phyloP scores from a whole-genome alignment of 2,329 filamentous ascomycete species.

The Gnomoniopsis smithogilvyi region DNA sequence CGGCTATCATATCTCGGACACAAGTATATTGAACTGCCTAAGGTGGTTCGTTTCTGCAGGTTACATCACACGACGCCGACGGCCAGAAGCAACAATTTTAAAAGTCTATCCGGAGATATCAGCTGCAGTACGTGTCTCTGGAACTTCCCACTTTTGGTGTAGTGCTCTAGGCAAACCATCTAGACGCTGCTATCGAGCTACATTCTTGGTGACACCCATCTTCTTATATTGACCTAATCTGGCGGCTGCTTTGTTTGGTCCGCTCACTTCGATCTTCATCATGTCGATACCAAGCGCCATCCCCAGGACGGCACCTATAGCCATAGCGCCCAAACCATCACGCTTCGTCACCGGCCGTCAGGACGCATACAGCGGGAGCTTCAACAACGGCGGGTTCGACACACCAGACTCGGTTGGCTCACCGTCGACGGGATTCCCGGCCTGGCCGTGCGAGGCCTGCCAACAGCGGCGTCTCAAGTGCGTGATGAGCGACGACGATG shows the following conservation, averaged over 20 bases:
- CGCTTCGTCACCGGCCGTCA: constrained; percentile 41
- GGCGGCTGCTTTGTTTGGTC: background rate
- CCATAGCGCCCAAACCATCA: constrained; percentile 61
- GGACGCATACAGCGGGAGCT: constrained; percentile 47
- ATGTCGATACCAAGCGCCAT: constrained; percentile 55
- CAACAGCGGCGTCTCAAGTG: constrained; percentile 71
- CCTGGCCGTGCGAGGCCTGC: constrained; percentile 69
- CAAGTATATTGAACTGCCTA: constrained; percentile 16
- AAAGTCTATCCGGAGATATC: constrained; percentile 17
- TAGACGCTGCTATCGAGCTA: background rate
- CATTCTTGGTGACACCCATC: background rate
- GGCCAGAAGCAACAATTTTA: constrained; percentile 1
- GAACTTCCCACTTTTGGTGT: constrained; percentile 4
- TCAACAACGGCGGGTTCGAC: constrained; percentile 43
- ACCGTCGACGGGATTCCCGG: constrained; percentile 37
- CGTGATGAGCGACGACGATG: constrained; percentile 69
- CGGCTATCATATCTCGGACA: constrained; percentile 16
- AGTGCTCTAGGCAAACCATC: constrained; percentile 4
- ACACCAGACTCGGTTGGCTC: constrained; percentile 45
- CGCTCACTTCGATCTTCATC: constrained; percentile 27
- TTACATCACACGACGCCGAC: constrained; percentile 12
- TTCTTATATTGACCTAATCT: background rate
- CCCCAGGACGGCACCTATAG: constrained; percentile 61
- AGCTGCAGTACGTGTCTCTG: constrained; percentile 1
- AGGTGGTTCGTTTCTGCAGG: constrained; percentile 11